phyloP scores from a whole-genome alignment of 2,329 filamentous ascomycete genomes.

The Harringtonia aguacate region DNA sequence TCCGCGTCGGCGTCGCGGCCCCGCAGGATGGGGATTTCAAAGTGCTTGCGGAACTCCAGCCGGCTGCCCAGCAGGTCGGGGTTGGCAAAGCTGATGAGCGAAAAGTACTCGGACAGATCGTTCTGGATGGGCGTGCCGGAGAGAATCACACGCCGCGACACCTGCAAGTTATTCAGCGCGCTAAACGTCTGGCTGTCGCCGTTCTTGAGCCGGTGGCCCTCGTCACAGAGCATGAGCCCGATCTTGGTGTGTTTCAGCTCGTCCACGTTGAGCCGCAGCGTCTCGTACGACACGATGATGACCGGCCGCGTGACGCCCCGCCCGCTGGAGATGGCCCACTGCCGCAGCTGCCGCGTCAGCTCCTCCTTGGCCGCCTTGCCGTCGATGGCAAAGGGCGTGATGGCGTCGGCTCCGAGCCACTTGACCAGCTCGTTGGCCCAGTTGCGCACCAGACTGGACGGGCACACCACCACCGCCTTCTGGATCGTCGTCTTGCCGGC shows the following conservation, averaged over 20 bases:
- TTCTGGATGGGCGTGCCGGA: conserved; percentile 98
- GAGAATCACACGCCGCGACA: conserved; percentile 82
- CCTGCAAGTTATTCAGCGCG: conserved; percentile 81
- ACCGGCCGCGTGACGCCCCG: conserved; percentile 82
- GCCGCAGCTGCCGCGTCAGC: conserved; percentile 75
- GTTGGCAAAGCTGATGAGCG: conserved; percentile 92
- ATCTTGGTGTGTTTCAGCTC: conserved; percentile 85
- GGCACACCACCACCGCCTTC: conserved; percentile 94
- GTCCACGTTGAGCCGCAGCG: conserved; percentile 79
- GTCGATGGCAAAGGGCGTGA: conserved; percentile 90
- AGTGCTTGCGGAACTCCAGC: conserved; percentile 86
- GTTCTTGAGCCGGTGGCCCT: conserved; percentile 94
- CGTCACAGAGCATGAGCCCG: conserved; percentile 86
- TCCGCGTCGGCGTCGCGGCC: conserved; percentile 85
- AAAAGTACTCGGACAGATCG: conserved; percentile 95
- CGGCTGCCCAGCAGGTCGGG: conserved; percentile 82
- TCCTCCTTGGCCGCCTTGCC: conserved; percentile 95
- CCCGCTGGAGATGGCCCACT: conserved; percentile 91
- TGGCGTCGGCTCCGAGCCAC: conserved; percentile 87
- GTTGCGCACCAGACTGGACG: conserved; percentile 90
- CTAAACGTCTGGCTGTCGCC: conserved; percentile 92
- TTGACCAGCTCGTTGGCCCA: conserved; percentile 97
- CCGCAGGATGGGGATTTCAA: conserved; percentile 82
- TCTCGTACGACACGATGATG: conserved; percentile 97
- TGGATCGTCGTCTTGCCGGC: conserved; percentile 91